These are phyloP conservation scores for Coemansia sp. DNA, from an alignment of 192 early-diverging fungal genomes.

Conservation along the genomic window DNA sequence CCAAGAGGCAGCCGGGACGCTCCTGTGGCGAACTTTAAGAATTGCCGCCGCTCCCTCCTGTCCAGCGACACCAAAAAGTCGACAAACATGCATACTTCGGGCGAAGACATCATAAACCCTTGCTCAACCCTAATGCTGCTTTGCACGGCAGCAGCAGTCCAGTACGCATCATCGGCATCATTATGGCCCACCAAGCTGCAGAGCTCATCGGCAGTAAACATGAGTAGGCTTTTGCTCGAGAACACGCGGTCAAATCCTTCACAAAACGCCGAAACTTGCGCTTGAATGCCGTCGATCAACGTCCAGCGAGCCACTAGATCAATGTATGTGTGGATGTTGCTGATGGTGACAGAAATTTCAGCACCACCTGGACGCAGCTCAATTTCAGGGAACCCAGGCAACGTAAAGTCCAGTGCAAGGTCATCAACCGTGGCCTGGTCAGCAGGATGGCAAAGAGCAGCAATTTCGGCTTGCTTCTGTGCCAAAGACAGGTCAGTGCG, in stretches of 20 bases:
- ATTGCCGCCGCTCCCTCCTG: conserved; percentile 63
- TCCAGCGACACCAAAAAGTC: conserved; percentile 68
- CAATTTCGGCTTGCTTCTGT: conserved; percentile 49
- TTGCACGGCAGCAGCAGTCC: conserved; percentile 65
- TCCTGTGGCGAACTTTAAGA: conserved; percentile 86
- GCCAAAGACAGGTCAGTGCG: conserved; percentile 51
- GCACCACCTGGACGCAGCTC: conserved; percentile 64
- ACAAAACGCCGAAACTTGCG: conserved; percentile 75
- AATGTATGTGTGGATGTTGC: conserved; percentile 81
- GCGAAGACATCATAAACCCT: conserved; percentile 73
- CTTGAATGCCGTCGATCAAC: conserved; percentile 61
- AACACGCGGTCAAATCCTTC: conserved; percentile 83
- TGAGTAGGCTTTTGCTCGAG: conserved; percentile 61
- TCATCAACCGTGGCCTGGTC: conserved; percentile 55
- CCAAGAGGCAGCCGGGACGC: conserved; percentile 86
- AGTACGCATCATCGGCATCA: conserved; percentile 63
- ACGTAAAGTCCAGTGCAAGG: conserved; percentile 81
- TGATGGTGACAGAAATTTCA: conserved; percentile 69
- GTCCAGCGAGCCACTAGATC: conserved; percentile 62
- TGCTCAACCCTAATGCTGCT: conserved; percentile 81
- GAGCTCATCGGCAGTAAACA: conserved; percentile 73
- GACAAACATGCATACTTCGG: conserved; percentile 62
- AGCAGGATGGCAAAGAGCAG: conserved; percentile 52
- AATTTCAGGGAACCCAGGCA: conserved; percentile 74
- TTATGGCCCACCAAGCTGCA: conserved; percentile 64